Percentiles rank a stretch among this genome's conserved stretches.
phyloP scores from a whole-genome alignment of 2,329 filamentous ascomycete genomes.

The Xylariaceae sp. region DNA sequence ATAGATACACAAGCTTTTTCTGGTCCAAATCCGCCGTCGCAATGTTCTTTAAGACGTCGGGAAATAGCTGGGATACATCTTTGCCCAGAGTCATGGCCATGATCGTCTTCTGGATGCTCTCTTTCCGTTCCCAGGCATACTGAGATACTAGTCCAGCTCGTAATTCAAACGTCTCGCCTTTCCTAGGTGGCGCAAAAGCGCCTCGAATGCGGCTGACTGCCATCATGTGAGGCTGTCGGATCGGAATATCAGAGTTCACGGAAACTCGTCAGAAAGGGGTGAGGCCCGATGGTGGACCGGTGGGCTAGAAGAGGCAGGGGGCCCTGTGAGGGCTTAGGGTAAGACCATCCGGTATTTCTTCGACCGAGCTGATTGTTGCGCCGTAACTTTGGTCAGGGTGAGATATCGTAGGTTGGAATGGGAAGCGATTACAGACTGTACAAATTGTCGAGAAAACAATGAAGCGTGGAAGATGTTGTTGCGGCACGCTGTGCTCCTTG shows the following conservation, averaged over 20 bases:
- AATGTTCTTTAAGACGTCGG: slow-evolving; percentile 98
- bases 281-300: slow-evolving; percentile 12
- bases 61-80: slow-evolving; percentile 94
- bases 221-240: slow-evolving; percentile 50
- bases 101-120: slow-evolving; percentile 99
- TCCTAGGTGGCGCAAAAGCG: slow-evolving; percentile 87
- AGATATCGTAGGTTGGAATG: not conserved
- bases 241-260: slow-evolving; percentile 3
- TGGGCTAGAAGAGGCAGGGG: slow-evolving; percentile 19
- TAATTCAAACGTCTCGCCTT: slow-evolving; percentile 97
- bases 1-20: slow-evolving; percentile 98
- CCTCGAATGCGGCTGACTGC: slow-evolving; percentile 94
- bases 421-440: not conserved
- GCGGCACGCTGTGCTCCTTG: not conserved
- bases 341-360: slow-evolving; percentile 20
- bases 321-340: slow-evolving; percentile 30
- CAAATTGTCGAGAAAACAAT: not conserved
- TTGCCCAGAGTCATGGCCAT: slow-evolving; percentile 99
- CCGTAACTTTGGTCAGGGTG: not conserved
- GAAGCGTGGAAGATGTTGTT: slow-evolving; percentile 1
- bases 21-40: slow-evolving; percentile 91
- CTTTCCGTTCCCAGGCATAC: slow-evolving; percentile 98
- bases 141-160: slow-evolving; percentile 93
- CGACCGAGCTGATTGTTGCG: not conserved
- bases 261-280: not conserved